A percentile compares a stretch with the other conserved stretches of the same genome.
Conservation (phyloP, 1,284 basidiomycete genomes). For the Leccinum solheimii region DNA sequence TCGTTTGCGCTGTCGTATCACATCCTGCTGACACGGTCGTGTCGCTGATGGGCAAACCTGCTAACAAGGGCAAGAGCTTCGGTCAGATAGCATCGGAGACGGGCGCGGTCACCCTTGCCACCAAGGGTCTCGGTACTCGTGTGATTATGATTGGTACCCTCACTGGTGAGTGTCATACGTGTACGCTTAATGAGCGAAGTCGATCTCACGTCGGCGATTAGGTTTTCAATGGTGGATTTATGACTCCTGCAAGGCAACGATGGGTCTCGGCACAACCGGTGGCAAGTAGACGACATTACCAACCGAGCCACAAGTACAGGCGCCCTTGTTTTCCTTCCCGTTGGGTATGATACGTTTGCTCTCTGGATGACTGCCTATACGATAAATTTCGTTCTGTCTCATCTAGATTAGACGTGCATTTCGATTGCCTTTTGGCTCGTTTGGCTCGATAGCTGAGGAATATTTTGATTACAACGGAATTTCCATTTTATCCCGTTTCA, state of each 20-base stretch:
- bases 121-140: slow-evolving; percentile 80
- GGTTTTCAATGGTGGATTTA: slow-evolving; percentile 92
- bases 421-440: background rate
- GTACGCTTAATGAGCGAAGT: background rate
- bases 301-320: background rate
- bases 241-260: slow-evolving; percentile 74
- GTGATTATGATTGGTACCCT: slow-evolving; percentile 81
- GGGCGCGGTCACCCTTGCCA: slow-evolving; percentile 59
- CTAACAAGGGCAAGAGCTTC: slow-evolving; percentile 74
- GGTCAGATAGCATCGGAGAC: slow-evolving; percentile 69
- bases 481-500: background rate
- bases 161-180: slow-evolving; percentile 45
- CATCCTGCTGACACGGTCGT: slow-evolving; percentile 81
- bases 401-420: slow-evolving; percentile 16
- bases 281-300: slow-evolving; percentile 59
- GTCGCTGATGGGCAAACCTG: slow-evolving; percentile 74
- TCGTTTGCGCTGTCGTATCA: slow-evolving; percentile 80
- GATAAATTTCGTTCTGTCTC: slow-evolving; percentile 3
- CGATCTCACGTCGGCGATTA: slow-evolving; percentile 12
- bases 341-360: slow-evolving; percentile 11
- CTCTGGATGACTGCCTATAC: slow-evolving; percentile 8
- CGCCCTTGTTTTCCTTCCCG: background rate
- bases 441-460: background rate
- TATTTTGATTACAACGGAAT: background rate
- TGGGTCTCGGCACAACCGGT: slow-evolving; percentile 83